These are phyloP conservation scores for Rosa rugosa DNA, from an alignment of 306 rosid species.

Conservation along the genomic window DNA sequence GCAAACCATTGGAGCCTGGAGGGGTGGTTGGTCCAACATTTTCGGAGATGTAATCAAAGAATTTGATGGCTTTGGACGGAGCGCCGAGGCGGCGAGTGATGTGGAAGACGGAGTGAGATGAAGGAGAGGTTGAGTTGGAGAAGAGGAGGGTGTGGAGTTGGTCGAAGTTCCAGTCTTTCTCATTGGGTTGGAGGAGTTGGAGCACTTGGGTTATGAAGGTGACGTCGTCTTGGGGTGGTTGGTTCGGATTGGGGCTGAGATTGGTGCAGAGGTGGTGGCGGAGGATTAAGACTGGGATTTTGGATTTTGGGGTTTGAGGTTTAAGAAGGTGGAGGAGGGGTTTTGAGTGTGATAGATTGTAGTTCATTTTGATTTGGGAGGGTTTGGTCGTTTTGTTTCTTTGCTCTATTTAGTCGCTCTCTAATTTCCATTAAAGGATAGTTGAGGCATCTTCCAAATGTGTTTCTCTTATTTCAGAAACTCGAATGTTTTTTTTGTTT, in stretches of 20 bases:
- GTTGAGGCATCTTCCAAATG: no score
- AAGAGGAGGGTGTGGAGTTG: conserved; percentile 48
- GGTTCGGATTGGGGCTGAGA: background rate
- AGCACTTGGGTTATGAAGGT: conserved; percentile 34
- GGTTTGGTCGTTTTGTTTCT: no score
- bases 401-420: no score
- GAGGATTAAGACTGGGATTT: conserved; percentile 1
- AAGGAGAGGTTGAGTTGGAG: conserved; percentile 27
- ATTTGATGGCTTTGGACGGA: conserved; percentile 30
- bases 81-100: conserved; percentile 44
- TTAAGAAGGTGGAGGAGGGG: conserved; percentile 18
- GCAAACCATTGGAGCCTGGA: conserved; percentile 2
- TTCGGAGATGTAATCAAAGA: conserved; percentile 30
- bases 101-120: conserved; percentile 34
- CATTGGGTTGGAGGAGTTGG: conserved; percentile 46
- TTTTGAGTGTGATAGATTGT: background rate
- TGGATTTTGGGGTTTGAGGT: conserved; percentile 1
- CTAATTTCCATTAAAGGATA: no score
- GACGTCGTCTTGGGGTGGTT: background rate
- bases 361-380: conserved; percentile 9
- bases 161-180: conserved; percentile 39
- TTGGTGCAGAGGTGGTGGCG: conserved; percentile 27
- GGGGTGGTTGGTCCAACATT: background rate
- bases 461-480: no score
- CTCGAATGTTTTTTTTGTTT: no score